phyloP scores from a whole-genome alignment of 2,329 filamentous ascomycete genomes.

The Paecilomyces niveus region DNA sequence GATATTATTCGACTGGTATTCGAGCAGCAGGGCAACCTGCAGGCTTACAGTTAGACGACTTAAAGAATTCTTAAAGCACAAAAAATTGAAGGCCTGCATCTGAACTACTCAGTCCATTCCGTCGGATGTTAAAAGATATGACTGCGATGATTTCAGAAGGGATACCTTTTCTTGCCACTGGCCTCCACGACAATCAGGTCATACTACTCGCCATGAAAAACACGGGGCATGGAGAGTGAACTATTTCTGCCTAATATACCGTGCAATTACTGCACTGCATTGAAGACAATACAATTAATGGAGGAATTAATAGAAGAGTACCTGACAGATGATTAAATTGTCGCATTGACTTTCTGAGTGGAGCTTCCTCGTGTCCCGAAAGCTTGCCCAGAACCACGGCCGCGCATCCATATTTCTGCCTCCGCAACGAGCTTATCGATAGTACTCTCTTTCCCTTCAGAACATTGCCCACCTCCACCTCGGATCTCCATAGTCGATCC shows the following conservation, averaged over 20 bases:
- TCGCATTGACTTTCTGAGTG: not conserved
- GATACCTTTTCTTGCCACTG: no score
- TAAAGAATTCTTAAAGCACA: no score
- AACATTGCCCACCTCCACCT: conserved; percentile 5
- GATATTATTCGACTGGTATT: no score
- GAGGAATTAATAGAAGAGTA: not conserved
- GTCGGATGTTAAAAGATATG: no score
- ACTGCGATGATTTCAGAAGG: no score
- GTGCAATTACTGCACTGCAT: no score
- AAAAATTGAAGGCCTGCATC: no score
- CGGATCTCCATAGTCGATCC: conserved; percentile 1
- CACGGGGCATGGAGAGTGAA: not conserved
- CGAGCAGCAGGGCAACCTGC: no score
- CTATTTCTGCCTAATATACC: not conserved
- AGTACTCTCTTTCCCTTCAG: conserved; percentile 1
- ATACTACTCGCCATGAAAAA: no score
- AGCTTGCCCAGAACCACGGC: not conserved
- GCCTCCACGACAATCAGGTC: no score
- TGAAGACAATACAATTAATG: not conserved
- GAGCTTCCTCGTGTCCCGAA: not conserved
- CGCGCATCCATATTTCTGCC: not conserved
- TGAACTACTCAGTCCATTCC: no score
- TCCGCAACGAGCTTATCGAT: conserved; percentile 3
- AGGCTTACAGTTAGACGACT: no score
- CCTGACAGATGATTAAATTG: not conserved